Evolutionary conservation across 2,329 filamentous ascomycete genomes (phyloP), one percentile per base, ranked within the genome.

Genomic region (Decorospora gaudefroyi): DNA sequence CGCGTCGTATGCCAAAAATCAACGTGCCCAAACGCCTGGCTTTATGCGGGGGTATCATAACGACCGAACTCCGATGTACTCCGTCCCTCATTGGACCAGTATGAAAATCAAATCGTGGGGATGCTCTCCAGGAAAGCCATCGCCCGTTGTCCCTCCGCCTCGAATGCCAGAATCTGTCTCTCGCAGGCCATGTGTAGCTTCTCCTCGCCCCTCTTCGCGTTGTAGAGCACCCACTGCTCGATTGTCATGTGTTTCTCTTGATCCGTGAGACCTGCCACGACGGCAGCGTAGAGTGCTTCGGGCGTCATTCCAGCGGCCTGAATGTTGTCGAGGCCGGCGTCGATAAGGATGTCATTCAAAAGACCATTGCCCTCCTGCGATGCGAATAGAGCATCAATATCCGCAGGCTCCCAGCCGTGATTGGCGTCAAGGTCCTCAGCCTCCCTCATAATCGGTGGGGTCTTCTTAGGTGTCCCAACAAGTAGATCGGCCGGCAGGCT

Each of bases 191-290:
- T 74, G 63, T 85, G 86, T 42, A 99, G 75, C 67, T 84, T 85
- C 70, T 85, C 82, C 74, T 97, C 91, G 0, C 88, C 90, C 64
- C 85, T 78, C 49, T 80, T 79, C 0, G 93, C 93, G 56, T 93
- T 91, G 71, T 85, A 81, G 45, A 84, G 77, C 26, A 99, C 87
- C 90, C 92, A 99, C 69, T 96, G 85, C 68, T 96, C 90, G 0
- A 97, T 89, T 4, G 85, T 92, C 91, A 99, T 96, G 25, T 80
- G 77, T 75, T 87, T 90, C 74, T 97, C 93, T 0, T 84, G 81
- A 39, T 80, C 87, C 2, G 81, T 86, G 39, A 99, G 72, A 10
- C 80, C 80, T 0, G 77, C 77, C 9, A 81, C 83, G 26, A 78
- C 75, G 9, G 63, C 68, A 42, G 74, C 76, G 11, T 85, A 66